Evolutionary conservation across 2,329 filamentous ascomycete genomes (phyloP), one percentile per base, ranked within the genome.

Genomic region (Penicillium sp.): DNA sequence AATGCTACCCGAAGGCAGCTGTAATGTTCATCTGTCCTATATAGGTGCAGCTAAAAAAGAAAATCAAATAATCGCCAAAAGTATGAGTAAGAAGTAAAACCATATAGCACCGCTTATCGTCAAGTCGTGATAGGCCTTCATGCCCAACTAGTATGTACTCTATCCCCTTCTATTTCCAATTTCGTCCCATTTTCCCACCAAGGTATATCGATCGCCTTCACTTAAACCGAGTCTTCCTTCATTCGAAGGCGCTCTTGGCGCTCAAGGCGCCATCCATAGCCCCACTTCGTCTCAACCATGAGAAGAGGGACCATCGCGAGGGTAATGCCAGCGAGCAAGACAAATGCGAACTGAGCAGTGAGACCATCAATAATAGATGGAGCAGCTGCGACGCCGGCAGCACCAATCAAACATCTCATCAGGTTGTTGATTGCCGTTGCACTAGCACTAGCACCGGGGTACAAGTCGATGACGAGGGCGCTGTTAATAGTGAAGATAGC

Each of bases 401-500:
- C 75, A 19, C 72, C 73, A 12, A 77, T 54, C 36, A 70, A 57
- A 57, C 74, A 77, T 19, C 75, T 68, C 53, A 72, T 69, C 50
- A 77, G 49, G 48, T 75, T 77, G 50, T 72, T 72, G 29, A 73
- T 67, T 2, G 75, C 75, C 0, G 69, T 73, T 2, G 73, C 75
- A 49, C 73, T 75, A 13, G 73, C 70, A 41, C 70, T 69, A 1
- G 66, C 61, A 5, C 67, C 67, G 1, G 72, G 70, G 43, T 75
- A 70, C 6, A 74, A 62, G 51, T 78, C 75, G n/a, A 77, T 73
- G 10, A 77, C 60, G 19, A 77, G 63, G 0, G 74, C 70, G 33
- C 67, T 72, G 59, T 70, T 75, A 44, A 73, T 69, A 12, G 68
- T 74, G 53, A 73, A 73, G 47, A 72, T 68, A 7, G 68, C 68